A percentile compares a stretch with the other conserved stretches of the same genome.
Evolutionary conservation across 176 grass and related monocot genomes (phyloP).

Genomic region (Poa annua): DNA sequence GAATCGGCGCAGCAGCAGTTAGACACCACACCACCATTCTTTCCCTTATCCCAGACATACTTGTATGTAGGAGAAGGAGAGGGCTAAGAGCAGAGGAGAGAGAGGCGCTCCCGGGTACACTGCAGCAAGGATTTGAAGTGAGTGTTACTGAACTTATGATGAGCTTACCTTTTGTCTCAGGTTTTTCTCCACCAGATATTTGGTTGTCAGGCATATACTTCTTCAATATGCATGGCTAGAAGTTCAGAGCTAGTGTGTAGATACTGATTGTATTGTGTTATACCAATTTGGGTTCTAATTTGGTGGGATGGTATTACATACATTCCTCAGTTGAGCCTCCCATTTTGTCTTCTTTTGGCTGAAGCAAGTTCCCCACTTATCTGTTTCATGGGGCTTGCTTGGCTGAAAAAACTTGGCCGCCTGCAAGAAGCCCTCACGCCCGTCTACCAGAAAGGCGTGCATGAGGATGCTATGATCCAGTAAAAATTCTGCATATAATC

Average conservation of each 20-base stretch:
- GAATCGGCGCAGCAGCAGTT: not conserved
- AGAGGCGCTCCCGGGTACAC: not conserved
- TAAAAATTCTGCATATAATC: not conserved
- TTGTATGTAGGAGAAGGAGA: not conserved
- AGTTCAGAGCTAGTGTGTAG: not conserved
- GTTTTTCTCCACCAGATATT: not conserved
- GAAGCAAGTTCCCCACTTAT: not conserved
- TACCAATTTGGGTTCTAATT: not conserved
- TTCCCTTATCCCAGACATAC: not conserved
- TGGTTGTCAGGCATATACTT: not conserved
- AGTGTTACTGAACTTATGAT: not conserved
- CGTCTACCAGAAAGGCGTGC: not conserved
- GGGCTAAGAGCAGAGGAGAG: not conserved
- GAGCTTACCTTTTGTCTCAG: not conserved
- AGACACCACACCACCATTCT: not conserved
- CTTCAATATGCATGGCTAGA: not conserved
- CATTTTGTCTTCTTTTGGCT: not conserved
- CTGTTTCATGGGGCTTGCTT: too few relatives aligned
- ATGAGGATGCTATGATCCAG: not conserved
- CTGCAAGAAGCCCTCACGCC: not conserved
- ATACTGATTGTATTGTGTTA: not conserved
- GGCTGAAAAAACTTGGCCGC: too few relatives aligned
- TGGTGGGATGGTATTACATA: not conserved
- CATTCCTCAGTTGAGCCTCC: not conserved
- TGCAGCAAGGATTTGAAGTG: conserved; percentile 31